phyloP scores from a whole-genome alignment of 371 early-diverging fungal species.

The Mortierella sp. region DNA sequence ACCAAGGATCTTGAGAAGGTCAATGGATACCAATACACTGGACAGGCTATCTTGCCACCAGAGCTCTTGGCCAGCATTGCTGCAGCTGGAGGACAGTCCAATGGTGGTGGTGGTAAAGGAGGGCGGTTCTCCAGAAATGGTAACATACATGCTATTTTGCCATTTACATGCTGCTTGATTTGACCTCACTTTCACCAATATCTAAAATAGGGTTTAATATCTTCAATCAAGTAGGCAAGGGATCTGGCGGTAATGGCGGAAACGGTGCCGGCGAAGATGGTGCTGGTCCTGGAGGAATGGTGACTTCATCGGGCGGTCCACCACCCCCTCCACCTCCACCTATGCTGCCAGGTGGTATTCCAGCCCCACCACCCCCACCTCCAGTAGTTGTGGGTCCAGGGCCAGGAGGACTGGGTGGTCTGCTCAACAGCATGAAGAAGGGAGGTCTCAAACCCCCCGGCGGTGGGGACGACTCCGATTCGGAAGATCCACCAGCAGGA shows the following conservation, averaged over 20 bases:
- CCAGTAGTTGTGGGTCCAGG: constrained; percentile 31
- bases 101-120: constrained; percentile 28
- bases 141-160: neutral
- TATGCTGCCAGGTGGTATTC: constrained; percentile 10
- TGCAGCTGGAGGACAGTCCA: constrained; percentile 24
- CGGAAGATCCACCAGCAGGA: constrained; percentile 43
- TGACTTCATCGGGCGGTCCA: constrained; percentile 23
- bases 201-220: neutral
- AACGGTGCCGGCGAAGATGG: neutral
- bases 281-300: neutral
- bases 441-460: constrained; percentile 6
- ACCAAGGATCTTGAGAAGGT: constrained; percentile 35
- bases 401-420: constrained; percentile 28
- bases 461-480: constrained; percentile 39
- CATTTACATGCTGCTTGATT: neutral
- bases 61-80: constrained; percentile 45
- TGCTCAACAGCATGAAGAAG: constrained; percentile 33
- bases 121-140: constrained; percentile 27
- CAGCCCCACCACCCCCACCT: constrained; percentile 45
- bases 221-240: neutral
- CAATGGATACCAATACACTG: constrained; percentile 40
- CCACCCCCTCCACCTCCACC: constrained; percentile 43
- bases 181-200: neutral
- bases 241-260: neutral
- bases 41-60: constrained; percentile 16